Evolutionary conservation across 2,329 filamentous ascomycete species (phyloP).

Genomic region (Fusarium sp.): DNA sequence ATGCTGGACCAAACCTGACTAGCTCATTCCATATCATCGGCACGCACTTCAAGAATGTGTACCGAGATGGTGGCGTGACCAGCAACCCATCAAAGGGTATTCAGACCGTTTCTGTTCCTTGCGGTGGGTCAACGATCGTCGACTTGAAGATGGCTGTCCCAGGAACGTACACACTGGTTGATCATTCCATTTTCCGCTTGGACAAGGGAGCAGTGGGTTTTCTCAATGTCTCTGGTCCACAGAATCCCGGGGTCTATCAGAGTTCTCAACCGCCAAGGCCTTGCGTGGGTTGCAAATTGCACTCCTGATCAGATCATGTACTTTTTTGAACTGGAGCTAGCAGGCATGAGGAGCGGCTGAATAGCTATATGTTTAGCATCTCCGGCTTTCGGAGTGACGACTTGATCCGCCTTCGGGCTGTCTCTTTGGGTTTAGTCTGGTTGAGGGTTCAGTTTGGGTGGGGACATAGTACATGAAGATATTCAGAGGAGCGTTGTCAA

Average conservation of each 20-base stretch:
- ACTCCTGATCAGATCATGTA: background rate
- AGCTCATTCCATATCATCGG: conserved; percentile 26
- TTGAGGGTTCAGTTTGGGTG: background rate
- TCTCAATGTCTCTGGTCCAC: background rate
- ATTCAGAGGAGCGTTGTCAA: background rate
- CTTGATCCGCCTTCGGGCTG: background rate
- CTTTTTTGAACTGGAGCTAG: background rate
- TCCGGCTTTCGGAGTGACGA: background rate
- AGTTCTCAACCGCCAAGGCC: background rate
- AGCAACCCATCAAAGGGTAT: conserved; percentile 4
- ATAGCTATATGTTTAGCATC: background rate
- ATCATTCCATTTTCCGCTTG: conserved; percentile 21
- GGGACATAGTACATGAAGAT: background rate
- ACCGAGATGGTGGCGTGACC: conserved; percentile 12
- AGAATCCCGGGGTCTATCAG: background rate
- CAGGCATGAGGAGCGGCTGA: background rate
- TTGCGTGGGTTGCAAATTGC: background rate
- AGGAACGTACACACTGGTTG: conserved; percentile 16
- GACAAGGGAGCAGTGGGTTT: conserved; percentile 22
- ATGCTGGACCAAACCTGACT: conserved; percentile 20
- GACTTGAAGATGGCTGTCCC: conserved; percentile 24
- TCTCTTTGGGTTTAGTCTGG: background rate
- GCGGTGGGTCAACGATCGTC: conserved; percentile 18
- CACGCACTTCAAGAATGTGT: conserved; percentile 18
- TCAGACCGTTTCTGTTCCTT: conserved; percentile 15